phyloP scores from a whole-genome alignment of 2,329 filamentous ascomycete species.

The Hymenoscyphus repandus region DNA sequence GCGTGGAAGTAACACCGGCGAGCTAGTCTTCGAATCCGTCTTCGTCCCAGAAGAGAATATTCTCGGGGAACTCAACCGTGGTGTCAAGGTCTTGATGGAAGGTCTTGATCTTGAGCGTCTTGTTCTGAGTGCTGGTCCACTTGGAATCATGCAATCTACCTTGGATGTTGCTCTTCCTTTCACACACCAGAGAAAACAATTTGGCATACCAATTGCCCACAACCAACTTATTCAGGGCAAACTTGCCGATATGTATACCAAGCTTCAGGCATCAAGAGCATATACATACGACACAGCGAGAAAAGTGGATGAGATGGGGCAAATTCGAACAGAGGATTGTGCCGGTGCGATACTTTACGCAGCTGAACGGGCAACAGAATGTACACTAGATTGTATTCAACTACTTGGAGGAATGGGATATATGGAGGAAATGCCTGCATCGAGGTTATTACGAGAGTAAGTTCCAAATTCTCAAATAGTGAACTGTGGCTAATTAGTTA shows the following conservation, averaged over 20 bases:
- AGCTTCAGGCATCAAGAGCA: conserved; percentile 73
- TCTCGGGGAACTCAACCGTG: conserved; percentile 72
- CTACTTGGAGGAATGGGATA: conserved; percentile 94
- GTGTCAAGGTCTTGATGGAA: conserved; percentile 91
- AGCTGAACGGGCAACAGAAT: conserved; percentile 84
- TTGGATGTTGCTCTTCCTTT: conserved; percentile 86
- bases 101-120: conserved; percentile 90
- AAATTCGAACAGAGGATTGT: conserved; percentile 83
- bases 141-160: conserved; percentile 91
- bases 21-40: conserved; percentile 84
- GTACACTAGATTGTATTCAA: conserved; percentile 82
- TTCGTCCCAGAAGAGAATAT: conserved; percentile 82
- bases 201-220: conserved; percentile 77
- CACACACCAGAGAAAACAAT: conserved; percentile 83
- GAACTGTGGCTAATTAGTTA: conserved; percentile 33
- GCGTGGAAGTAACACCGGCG: conserved; percentile 93
- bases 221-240: conserved; percentile 93
- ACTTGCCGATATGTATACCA: conserved; percentile 96
- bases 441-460: conserved; percentile 66
- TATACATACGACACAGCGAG: conserved; percentile 84
- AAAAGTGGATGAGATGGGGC: conserved; percentile 68
- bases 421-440: conserved; percentile 89
- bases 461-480: conserved; percentile 7
- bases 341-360: conserved; percentile 92
- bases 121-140: conserved; percentile 82